These are phyloP conservation scores for Nicotiana rustica DNA, from an alignment of 305 asterid species.

Conservation along the genomic window DNA sequence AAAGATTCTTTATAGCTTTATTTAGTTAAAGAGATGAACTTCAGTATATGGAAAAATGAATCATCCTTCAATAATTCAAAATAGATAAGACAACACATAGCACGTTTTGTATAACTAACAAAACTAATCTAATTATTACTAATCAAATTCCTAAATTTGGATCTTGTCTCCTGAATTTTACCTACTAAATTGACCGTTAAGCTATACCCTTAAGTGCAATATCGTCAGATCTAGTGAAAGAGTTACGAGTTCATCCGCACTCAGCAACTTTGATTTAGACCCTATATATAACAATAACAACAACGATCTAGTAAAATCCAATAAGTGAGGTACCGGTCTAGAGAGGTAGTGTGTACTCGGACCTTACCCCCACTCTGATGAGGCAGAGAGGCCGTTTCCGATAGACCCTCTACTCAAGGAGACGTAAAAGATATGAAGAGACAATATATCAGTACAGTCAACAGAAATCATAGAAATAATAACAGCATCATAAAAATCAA, in stretches of 20 bases:
- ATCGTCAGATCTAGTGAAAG: too few species aligned
- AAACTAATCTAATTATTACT: neutral
- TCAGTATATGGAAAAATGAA: slow-evolving; percentile 32
- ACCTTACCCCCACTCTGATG: neutral
- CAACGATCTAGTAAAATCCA: neutral
- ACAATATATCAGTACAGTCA: too few species aligned
- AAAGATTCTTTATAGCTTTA: slow-evolving; percentile 18
- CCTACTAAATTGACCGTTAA: too few species aligned
- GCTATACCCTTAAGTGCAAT: too few species aligned
- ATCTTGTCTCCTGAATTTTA: too few species aligned
- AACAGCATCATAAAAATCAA: too few species aligned
- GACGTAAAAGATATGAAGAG: too few species aligned
- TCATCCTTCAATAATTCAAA: slow-evolving; percentile 25
- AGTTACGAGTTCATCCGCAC: too few species aligned
- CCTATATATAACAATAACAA: neutral
- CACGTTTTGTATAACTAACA: neutral
- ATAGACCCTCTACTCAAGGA: neutral
- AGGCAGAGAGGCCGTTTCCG: neutral
- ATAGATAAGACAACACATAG: slow-evolving; percentile 23
- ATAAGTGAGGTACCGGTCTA: too few species aligned
- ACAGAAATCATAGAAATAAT: too few species aligned
- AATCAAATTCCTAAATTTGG: too few species aligned
- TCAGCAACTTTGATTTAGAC: too few species aligned
- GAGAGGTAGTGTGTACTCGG: neutral
- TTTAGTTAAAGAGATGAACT: slow-evolving; percentile 22